Conservation (phyloP, 192 early-diverging fungal species). For the Coemansia sp. region DNA sequence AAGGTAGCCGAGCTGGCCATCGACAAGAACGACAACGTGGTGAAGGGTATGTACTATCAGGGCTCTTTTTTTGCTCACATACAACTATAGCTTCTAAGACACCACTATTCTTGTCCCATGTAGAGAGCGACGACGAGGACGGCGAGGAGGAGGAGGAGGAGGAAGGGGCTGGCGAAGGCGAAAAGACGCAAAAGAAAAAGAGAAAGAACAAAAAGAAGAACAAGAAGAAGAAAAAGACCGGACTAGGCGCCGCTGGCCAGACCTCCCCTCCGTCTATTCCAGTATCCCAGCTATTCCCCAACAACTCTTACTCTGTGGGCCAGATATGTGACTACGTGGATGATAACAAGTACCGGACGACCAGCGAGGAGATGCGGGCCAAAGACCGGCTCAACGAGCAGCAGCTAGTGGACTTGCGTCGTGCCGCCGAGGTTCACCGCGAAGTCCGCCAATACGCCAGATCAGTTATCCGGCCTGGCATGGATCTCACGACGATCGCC, state of each 20-base stretch:
- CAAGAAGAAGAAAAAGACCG: constrained; percentile 65
- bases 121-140: constrained; percentile 18
- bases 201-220: constrained; percentile 73
- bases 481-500: constrained; percentile 91
- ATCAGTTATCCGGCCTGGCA: constrained; percentile 87
- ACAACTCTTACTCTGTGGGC: constrained; percentile 80
- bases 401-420: constrained; percentile 80
- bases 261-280: constrained; percentile 74
- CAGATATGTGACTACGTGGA: constrained; percentile 85
- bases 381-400: constrained; percentile 75
- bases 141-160: constrained; percentile 20
- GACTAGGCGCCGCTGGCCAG: constrained; percentile 55
- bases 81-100: background rate
- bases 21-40: constrained; percentile 1
- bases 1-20: constrained; percentile 18
- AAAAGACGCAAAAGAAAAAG: constrained; percentile 24
- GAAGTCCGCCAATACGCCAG: constrained; percentile 85
- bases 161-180: constrained; percentile 15
- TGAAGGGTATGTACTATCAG: constrained; percentile 21
- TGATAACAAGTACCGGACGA: constrained; percentile 87
- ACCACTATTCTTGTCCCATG: background rate
- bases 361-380: constrained; percentile 90
- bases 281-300: constrained; percentile 80
- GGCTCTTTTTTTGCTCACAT: background rate
- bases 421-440: constrained; percentile 94